These are phyloP conservation scores for Sarocladium brachiariae DNA, from an alignment of 2,329 filamentous ascomycete genomes.

Conservation along the genomic window DNA sequence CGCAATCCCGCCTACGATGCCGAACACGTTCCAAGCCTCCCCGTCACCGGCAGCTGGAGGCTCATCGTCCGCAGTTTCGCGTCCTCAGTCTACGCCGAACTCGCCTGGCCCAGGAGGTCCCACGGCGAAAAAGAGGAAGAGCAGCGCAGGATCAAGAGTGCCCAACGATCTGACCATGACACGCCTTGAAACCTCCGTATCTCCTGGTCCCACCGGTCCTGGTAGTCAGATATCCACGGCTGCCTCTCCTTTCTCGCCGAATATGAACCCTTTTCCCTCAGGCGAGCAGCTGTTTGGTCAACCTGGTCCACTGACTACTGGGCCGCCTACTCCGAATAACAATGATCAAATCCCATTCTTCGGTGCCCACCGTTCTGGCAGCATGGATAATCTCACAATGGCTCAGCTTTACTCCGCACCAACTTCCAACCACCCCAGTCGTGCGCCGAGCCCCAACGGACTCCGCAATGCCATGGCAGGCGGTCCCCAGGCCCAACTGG, in stretches of 20 bases:
- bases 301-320: constrained; percentile 40
- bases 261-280: constrained; percentile 35
- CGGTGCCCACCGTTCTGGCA: constrained; percentile 51
- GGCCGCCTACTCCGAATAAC: constrained; percentile 60
- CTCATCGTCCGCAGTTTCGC: constrained; percentile 9
- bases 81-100: constrained; percentile 60
- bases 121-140: constrained; percentile 74
- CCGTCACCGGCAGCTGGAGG: not conserved
- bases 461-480: constrained; percentile 38
- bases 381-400: constrained; percentile 57
- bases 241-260: constrained; percentile 49
- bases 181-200: constrained; percentile 54
- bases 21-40: constrained; percentile 25
- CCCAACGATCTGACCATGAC: constrained; percentile 77
- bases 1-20: not conserved
- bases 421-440: constrained; percentile 65
- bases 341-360: constrained; percentile 52
- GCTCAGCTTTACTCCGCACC: constrained; percentile 65
- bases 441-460: constrained; percentile 65
- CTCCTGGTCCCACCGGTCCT: constrained; percentile 18
- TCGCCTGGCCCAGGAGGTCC: constrained; percentile 65
- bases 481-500: constrained; percentile 35
- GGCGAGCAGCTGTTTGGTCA: constrained; percentile 39
- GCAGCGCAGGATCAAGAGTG: constrained; percentile 62
- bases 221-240: constrained; percentile 31